Conservation (phyloP, 345 rosid genomes). For the Barbarea vulgaris region DNA sequence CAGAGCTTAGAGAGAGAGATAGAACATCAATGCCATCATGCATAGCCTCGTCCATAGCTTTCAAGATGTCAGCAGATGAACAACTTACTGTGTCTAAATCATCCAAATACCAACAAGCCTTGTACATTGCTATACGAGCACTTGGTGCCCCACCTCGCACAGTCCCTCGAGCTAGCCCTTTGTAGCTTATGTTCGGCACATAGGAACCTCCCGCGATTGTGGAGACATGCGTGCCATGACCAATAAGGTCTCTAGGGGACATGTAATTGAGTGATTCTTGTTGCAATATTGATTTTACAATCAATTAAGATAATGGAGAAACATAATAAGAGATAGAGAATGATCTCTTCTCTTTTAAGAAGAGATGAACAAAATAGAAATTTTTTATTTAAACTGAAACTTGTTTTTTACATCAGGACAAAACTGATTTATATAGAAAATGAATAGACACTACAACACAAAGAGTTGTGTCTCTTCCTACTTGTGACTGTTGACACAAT, state of each 20-base stretch:
- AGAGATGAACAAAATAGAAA: too few species aligned
- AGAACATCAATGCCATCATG: constrained; percentile 57
- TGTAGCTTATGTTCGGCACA: constrained; percentile 47
- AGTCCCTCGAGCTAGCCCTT: constrained; percentile 51
- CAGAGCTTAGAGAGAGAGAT: constrained; percentile 47
- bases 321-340: too few species aligned
- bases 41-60: constrained; percentile 60
- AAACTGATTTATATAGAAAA: too few species aligned
- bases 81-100: not conserved
- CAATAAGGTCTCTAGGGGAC: constrained; percentile 54
- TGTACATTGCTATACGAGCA: constrained; percentile 56
- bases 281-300: too few species aligned
- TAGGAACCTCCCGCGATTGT: constrained; percentile 54
- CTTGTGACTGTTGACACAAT: too few species aligned
- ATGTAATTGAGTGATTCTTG: constrained; percentile 42
- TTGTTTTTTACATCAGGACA: too few species aligned
- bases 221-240: constrained; percentile 63
- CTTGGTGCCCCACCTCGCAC: constrained; percentile 47
- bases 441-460: too few species aligned
- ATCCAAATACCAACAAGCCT: constrained; percentile 54
- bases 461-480: too few species aligned
- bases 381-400: too few species aligned
- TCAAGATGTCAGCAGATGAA: constrained; percentile 49
- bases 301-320: too few species aligned
- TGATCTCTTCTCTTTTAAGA: too few species aligned